Conservation (phyloP, 225 moss, liverwort and hornwort species). For the Anthoceros angustus region DNA sequence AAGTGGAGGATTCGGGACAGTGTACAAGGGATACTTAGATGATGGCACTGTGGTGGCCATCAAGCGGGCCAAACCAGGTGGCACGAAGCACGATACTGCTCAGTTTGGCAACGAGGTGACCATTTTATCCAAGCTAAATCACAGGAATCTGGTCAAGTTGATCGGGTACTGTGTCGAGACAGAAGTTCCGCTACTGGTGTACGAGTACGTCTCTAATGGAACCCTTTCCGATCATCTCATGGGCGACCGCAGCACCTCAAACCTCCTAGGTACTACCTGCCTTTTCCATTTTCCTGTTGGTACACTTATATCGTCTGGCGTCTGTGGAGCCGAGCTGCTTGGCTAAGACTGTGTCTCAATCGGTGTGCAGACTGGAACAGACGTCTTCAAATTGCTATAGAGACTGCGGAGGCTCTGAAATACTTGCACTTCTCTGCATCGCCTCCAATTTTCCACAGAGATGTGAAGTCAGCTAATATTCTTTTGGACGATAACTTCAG, state of each 20-base stretch:
- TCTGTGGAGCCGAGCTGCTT: not conserved
- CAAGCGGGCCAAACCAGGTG: slow-evolving; percentile 17
- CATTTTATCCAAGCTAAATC: not conserved
- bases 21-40: slow-evolving; percentile 62
- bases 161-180: not conserved
- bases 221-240: not conserved
- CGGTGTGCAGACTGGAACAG: not conserved
- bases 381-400: not conserved
- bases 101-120: not conserved
- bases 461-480: slow-evolving; percentile 3
- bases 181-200: not conserved
- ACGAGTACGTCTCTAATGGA: not conserved
- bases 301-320: not conserved
- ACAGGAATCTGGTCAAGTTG: not conserved
- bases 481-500: not conserved
- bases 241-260: not conserved
- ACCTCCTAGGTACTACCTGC: not conserved
- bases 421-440: not conserved
- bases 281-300: not conserved
- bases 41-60: slow-evolving; percentile 41
- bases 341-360: not conserved
- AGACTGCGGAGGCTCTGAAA: not conserved
- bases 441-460: not conserved
- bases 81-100: not conserved
- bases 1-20: slow-evolving; percentile 44